A percentile compares a stretch with the other conserved stretches of the same genome.
phyloP scores from a whole-genome alignment of 768 basidiomycete genomes.

The Boletus insuetus region DNA sequence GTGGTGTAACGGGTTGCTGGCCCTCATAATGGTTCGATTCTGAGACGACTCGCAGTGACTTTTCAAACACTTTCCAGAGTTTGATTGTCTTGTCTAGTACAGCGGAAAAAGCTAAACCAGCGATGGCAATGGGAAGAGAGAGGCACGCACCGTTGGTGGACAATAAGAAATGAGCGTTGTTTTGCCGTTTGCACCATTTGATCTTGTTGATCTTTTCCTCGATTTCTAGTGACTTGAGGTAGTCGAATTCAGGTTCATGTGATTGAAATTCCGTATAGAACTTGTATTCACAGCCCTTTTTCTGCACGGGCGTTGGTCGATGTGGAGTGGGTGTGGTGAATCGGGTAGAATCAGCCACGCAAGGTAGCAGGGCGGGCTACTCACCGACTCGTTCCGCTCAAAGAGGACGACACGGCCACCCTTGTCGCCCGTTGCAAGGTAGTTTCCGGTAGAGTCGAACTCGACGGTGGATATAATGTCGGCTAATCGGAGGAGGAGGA shows the following conservation, averaged over 20 bases:
- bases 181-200: slow-evolving; percentile 99
- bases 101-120: slow-evolving; percentile 1
- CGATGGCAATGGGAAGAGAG: neutral
- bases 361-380: slow-evolving; percentile 26
- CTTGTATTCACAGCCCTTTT: slow-evolving; percentile 99
- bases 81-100: slow-evolving; percentile 97
- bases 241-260: slow-evolving; percentile 99
- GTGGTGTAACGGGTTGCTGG: slow-evolving; percentile 65
- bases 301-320: slow-evolving; percentile 47
- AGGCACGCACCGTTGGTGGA: slow-evolving; percentile 84
- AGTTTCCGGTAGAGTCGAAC: slow-evolving; percentile 99
- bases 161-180: slow-evolving; percentile 93
- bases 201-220: slow-evolving; percentile 99
- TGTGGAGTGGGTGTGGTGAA: slow-evolving; percentile 17
- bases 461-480: slow-evolving; percentile 99
- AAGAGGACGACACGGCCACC: slow-evolving; percentile 98
- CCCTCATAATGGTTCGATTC: slow-evolving; percentile 94
- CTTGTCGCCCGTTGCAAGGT: slow-evolving; percentile 99
- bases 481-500: slow-evolving; percentile 51
- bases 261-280: slow-evolving; percentile 99
- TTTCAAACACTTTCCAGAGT: slow-evolving; percentile 99
- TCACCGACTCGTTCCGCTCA: slow-evolving; percentile 94
- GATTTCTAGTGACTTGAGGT: slow-evolving; percentile 98
- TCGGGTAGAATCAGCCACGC: slow-evolving; percentile 35
- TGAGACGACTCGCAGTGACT: slow-evolving; percentile 90